Conservation (phyloP, 306 rosid species). For the Pyrus pyrifolia region DNA sequence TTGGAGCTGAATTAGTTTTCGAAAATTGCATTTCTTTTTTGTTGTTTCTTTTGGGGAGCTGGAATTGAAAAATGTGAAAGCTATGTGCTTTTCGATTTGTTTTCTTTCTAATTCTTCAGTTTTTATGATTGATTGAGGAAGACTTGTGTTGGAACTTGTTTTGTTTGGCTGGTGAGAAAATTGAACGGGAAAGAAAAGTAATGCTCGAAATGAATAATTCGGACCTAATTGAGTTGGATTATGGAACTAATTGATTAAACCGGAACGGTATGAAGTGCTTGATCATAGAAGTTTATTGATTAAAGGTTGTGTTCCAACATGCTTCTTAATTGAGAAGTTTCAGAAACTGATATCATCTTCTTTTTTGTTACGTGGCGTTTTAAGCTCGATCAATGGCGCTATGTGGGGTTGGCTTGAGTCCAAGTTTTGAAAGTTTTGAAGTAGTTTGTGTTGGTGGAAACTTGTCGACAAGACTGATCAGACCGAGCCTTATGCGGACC, state of each 20-base stretch:
- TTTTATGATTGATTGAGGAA: too few species aligned
- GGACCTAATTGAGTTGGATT: background rate
- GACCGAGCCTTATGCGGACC: slow-evolving; percentile 36
- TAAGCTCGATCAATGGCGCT: slow-evolving; percentile 58
- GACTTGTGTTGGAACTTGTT: background rate
- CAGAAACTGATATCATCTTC: background rate
- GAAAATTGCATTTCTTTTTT: background rate
- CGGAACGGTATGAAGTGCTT: background rate
- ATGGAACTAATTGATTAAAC: background rate
- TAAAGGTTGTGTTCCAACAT: background rate
- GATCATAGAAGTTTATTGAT: background rate
- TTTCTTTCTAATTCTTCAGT: too few species aligned
- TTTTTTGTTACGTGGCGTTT: slow-evolving; percentile 4
- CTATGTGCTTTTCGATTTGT: background rate
- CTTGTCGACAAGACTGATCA: slow-evolving; percentile 51
- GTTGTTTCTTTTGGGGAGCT: background rate
- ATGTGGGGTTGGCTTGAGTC: slow-evolving; percentile 38
- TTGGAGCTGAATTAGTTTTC: background rate
- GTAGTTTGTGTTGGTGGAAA: slow-evolving; percentile 38
- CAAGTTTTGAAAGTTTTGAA: slow-evolving; percentile 37
- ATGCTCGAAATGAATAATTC: background rate
- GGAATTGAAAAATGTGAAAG: background rate
- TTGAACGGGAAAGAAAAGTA: too few species aligned
- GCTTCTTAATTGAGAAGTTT: background rate
- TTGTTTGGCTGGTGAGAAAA: background rate